These are phyloP conservation scores for Fusarium nematophilum DNA, from an alignment of 2,329 filamentous ascomycete species.

Conservation along the genomic window DNA sequence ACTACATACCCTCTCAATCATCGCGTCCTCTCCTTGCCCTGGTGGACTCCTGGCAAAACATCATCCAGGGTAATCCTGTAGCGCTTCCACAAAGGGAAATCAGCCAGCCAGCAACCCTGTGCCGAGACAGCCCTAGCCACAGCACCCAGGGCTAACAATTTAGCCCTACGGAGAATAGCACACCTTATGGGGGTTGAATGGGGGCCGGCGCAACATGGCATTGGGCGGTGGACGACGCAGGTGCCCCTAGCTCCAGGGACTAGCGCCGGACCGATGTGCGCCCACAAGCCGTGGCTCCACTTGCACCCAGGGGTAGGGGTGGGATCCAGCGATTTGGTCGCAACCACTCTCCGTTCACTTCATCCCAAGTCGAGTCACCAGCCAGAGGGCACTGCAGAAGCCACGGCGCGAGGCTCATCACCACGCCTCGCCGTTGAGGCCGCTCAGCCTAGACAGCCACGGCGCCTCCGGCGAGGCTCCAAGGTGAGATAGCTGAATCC, in stretches of 20 bases:
- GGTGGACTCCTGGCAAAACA: no score
- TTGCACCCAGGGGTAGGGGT: slow-evolving; percentile 25
- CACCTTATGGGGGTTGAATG: no score
- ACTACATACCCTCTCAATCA: no score
- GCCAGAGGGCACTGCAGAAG: neutral
- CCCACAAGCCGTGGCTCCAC: slow-evolving; percentile 7
- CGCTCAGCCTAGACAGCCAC: neutral
- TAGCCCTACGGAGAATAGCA: slow-evolving; percentile 26
- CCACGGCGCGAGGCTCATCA: neutral
- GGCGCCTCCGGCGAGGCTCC: neutral
- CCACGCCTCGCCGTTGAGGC: neutral
- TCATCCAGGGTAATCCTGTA: slow-evolving; percentile 12
- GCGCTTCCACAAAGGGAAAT: slow-evolving; percentile 15
- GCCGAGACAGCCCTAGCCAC: neutral
- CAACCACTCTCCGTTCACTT: neutral
- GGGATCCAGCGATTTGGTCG: slow-evolving; percentile 1
- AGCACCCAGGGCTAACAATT: slow-evolving; percentile 6
- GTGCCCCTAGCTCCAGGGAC: slow-evolving; percentile 24
- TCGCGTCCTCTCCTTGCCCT: no score
- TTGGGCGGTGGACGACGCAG: slow-evolving; percentile 19
- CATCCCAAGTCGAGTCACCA: neutral
- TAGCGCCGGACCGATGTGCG: slow-evolving; percentile 4
- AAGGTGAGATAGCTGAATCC: neutral
- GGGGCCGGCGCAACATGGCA: slow-evolving; percentile 6
- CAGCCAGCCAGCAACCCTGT: slow-evolving; percentile 5